Conservation (phyloP, 371 early-diverging fungal species). For the Rhizopus microsporus region DNA sequence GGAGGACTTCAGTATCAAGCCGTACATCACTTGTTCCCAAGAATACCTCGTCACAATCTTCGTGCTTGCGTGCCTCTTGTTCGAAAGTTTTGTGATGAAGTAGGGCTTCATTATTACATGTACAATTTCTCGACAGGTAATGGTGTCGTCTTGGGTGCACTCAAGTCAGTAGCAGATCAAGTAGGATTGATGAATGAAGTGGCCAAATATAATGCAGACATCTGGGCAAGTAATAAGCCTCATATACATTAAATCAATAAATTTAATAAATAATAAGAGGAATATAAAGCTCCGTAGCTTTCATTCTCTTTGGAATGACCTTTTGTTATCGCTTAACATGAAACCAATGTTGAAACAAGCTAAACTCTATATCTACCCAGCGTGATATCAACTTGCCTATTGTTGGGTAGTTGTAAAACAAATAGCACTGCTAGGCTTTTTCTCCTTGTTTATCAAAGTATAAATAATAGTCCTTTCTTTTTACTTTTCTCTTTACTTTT, state of each 20-base stretch:
- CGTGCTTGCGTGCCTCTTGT: constrained; percentile 74
- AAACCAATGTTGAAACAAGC: too few relatives aligned
- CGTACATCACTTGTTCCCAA: constrained; percentile 95
- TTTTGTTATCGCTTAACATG: too few relatives aligned
- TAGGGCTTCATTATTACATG: constrained; percentile 68
- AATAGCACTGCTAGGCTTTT: too few relatives aligned
- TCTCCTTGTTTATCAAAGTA: too few relatives aligned
- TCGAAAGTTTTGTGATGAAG: constrained; percentile 71
- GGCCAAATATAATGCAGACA: constrained; percentile 55
- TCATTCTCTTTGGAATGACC: background rate
- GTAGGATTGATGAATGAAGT: constrained; percentile 61
- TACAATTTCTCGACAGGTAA: constrained; percentile 77
- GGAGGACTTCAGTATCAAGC: constrained; percentile 96
- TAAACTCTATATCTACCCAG: too few relatives aligned
- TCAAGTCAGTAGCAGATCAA: constrained; percentile 77
- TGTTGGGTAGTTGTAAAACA: too few relatives aligned
- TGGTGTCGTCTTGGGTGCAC: constrained; percentile 59
- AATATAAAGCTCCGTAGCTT: too few relatives aligned
- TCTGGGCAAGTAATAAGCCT: constrained; percentile 26
- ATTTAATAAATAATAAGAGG: too few relatives aligned
- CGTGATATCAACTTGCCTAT: too few relatives aligned
- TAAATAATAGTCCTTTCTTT: too few relatives aligned
- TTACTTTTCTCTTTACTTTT: too few relatives aligned
- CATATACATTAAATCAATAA: constrained; percentile 5
- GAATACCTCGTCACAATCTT: constrained; percentile 89